Conservation (phyloP, 179 eudicot species). For the Spinacia oleracea region DNA sequence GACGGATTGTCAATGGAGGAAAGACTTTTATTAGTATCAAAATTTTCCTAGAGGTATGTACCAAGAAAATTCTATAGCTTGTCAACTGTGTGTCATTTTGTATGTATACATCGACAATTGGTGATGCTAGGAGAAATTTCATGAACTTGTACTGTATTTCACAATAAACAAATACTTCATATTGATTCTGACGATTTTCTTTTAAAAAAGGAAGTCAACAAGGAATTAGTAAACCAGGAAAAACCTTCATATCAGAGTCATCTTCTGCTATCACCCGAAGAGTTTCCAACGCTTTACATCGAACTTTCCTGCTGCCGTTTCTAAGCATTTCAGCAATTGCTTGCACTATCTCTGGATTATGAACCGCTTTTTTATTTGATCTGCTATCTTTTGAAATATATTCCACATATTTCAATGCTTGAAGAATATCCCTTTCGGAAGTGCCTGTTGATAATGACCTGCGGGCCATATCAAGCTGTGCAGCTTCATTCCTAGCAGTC, state of each 20-base stretch:
- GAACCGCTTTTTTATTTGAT: constrained; percentile 62
- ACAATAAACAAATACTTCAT: background rate
- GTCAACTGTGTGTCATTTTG: background rate
- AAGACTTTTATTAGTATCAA: background rate
- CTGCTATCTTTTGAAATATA: constrained; percentile 54
- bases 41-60: background rate
- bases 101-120: background rate
- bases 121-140: background rate
- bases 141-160: background rate
- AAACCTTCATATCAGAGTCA: constrained; percentile 82
- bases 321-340: constrained; percentile 68
- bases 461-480: constrained; percentile 80
- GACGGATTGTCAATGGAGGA: background rate
- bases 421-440: constrained; percentile 64
- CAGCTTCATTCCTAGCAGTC: constrained; percentile 94
- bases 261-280: constrained; percentile 74
- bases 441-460: constrained; percentile 51
- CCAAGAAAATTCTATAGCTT: background rate
- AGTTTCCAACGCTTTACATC: constrained; percentile 74
- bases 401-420: constrained; percentile 64
- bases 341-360: constrained; percentile 63
- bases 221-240: constrained; percentile 18
- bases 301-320: constrained; percentile 66
- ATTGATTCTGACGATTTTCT: background rate
- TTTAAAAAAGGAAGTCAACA: background rate